A percentile compares a stretch with the other conserved stretches of the same genome.
Conservation (phyloP, 2,329 filamentous ascomycete species). For the Colletotrichum higginsianum region DNA sequence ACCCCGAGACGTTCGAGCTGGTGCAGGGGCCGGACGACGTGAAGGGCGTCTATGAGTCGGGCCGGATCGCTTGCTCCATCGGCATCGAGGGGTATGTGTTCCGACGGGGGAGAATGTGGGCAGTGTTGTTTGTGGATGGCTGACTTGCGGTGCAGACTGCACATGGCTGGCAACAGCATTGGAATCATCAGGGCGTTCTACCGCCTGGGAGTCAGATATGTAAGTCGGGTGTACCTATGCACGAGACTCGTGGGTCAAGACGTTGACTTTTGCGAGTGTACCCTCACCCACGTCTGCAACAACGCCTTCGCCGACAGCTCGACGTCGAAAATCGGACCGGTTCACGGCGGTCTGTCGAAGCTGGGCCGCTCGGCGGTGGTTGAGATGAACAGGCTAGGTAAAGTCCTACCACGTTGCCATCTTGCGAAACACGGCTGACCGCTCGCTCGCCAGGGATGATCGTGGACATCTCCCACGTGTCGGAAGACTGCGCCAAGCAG, state of each 20-base stretch:
- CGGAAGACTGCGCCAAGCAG: constrained; percentile 45
- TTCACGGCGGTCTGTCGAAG: constrained; percentile 47
- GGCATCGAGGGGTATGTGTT: constrained; percentile 51
- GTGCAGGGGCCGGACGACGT: constrained; percentile 49
- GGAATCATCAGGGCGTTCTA: constrained; percentile 52
- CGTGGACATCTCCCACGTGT: constrained; percentile 51
- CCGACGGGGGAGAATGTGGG: background rate
- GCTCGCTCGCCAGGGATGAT: constrained; percentile 44
- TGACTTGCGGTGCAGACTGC: constrained; percentile 33
- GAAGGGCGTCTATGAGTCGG: constrained; percentile 47
- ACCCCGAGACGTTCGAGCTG: constrained; percentile 46
- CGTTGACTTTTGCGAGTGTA: constrained; percentile 36
- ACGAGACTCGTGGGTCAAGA: background rate
- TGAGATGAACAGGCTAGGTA: constrained; percentile 55
- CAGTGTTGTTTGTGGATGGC: background rate
- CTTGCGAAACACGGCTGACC: background rate
- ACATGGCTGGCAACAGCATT: constrained; percentile 53
- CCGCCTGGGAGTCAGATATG: constrained; percentile 53
- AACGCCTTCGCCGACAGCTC: constrained; percentile 49
- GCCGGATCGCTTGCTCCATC: constrained; percentile 53
- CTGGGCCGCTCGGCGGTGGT: constrained; percentile 48
- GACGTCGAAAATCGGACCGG: constrained; percentile 46
- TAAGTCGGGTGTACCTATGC: constrained; percentile 26
- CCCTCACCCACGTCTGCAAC: constrained; percentile 49
- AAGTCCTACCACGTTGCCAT: too few relatives aligned